These are phyloP conservation scores for Mimosa pudica DNA, from an alignment of 306 rosid genomes.

Conservation along the genomic window DNA sequence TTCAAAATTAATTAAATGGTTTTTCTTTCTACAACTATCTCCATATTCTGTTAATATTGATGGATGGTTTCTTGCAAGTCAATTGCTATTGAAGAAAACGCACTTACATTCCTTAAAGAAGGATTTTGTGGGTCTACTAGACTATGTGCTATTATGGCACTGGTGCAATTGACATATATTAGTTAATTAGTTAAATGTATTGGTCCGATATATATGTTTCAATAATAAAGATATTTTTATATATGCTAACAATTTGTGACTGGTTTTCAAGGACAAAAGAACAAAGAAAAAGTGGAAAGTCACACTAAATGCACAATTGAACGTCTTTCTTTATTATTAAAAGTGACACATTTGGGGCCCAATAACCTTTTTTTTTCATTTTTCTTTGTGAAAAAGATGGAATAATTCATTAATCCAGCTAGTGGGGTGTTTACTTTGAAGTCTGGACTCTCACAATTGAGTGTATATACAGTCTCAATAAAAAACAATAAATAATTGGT, in stretches of 20 bases:
- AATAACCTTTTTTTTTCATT: background rate
- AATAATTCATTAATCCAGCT: background rate
- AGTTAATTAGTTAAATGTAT: too few species aligned
- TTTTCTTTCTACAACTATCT: background rate
- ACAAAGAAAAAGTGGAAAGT: background rate
- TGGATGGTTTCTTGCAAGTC: background rate
- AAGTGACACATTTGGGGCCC: constrained; percentile 1
- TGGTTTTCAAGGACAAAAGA: background rate
- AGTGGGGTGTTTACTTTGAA: background rate
- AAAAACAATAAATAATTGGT: too few species aligned
- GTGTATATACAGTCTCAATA: too few species aligned
- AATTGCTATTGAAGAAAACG: background rate
- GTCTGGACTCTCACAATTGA: background rate
- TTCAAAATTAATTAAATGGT: background rate
- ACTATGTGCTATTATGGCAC: background rate
- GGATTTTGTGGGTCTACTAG: background rate
- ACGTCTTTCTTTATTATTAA: background rate
- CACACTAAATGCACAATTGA: background rate
- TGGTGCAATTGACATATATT: background rate
- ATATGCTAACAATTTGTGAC: background rate
- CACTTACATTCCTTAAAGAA: background rate
- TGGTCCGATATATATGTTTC: background rate
- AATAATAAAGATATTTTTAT: background rate
- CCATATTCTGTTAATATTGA: background rate
- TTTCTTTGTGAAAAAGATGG: background rate